These are phyloP conservation scores for Erythrophleum fordii DNA, from an alignment of 306 rosid genomes.

Conservation along the genomic window DNA sequence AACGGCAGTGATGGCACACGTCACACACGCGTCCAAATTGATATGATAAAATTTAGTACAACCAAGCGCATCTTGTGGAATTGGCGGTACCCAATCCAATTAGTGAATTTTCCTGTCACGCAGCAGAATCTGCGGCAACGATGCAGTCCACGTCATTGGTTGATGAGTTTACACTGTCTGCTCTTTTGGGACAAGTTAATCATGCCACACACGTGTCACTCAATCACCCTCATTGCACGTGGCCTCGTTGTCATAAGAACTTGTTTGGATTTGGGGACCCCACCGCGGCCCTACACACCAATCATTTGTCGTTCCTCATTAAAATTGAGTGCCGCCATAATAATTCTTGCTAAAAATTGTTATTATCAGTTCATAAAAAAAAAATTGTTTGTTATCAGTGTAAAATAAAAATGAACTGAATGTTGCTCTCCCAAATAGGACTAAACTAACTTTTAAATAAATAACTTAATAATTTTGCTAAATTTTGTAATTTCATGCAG, in stretches of 20 bases:
- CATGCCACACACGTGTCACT: conserved; percentile 36
- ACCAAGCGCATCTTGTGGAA: conserved; percentile 30
- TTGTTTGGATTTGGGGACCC: conserved; percentile 35
- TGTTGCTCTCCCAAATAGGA: too few species aligned
- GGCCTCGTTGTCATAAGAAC: conserved; percentile 52
- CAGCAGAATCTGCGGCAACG: background rate
- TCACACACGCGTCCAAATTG: background rate
- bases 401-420: too few species aligned
- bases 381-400: too few species aligned
- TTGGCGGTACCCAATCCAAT: background rate
- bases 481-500: too few species aligned
- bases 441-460: too few species aligned
- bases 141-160: conserved; percentile 45
- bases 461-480: too few species aligned
- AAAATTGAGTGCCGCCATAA: background rate
- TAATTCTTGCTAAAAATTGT: too few species aligned
- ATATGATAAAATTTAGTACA: conserved; percentile 31
- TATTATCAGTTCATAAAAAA: too few species aligned
- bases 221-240: conserved; percentile 38
- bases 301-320: background rate
- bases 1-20: background rate
- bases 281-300: background rate
- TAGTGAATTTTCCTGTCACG: background rate
- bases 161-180: background rate
- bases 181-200: conserved; percentile 26